A percentile compares a stretch with the other conserved stretches of the same genome.
Evolutionary conservation across 805 yeast species (phyloP).

Genomic region (Ogataea angusta): DNA sequence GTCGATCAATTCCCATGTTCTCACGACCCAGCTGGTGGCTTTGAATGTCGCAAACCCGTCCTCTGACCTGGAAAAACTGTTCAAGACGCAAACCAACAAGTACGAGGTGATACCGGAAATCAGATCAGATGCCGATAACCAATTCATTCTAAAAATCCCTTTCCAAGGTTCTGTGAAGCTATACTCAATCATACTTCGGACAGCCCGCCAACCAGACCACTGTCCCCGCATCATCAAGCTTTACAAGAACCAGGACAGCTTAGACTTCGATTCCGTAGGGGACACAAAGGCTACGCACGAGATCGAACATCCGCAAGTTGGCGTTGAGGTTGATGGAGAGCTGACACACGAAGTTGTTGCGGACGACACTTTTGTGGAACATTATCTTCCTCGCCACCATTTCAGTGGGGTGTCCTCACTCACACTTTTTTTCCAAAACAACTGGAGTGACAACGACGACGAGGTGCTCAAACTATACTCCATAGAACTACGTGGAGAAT

Average conservation of each 20-base stretch:
- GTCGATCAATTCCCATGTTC: conserved; percentile 60
- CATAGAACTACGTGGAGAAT: conserved; percentile 78
- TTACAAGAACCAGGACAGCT: conserved; percentile 62
- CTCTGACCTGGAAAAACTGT: conserved; percentile 47
- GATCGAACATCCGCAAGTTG: conserved; percentile 64
- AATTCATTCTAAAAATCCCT: conserved; percentile 73
- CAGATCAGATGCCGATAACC: conserved; percentile 75
- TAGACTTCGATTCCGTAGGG: conserved; percentile 70
- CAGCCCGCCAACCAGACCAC: conserved; percentile 50
- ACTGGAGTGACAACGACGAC: conserved; percentile 61
- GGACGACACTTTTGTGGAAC: conserved; percentile 67
- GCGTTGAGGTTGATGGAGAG: conserved; percentile 37
- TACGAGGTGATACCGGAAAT: conserved; percentile 44
- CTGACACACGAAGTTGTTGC: conserved; percentile 34
- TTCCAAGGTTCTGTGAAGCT: conserved; percentile 67
- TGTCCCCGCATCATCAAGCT: conserved; percentile 71
- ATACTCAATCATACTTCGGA: conserved; percentile 67
- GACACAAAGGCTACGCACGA: conserved; percentile 47
- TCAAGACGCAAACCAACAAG: conserved; percentile 50
- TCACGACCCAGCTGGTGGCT: conserved; percentile 56
- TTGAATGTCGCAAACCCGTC: conserved; percentile 56
- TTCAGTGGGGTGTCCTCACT: conserved; percentile 70
- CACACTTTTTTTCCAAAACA: conserved; percentile 64
- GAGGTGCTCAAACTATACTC: conserved; percentile 59
- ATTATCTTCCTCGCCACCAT: conserved; percentile 67